Evolutionary conservation across 768 basidiomycete genomes (phyloP), one percentile per base, ranked within the genome.

Genomic region (Hydnomerulius pinastri): DNA sequence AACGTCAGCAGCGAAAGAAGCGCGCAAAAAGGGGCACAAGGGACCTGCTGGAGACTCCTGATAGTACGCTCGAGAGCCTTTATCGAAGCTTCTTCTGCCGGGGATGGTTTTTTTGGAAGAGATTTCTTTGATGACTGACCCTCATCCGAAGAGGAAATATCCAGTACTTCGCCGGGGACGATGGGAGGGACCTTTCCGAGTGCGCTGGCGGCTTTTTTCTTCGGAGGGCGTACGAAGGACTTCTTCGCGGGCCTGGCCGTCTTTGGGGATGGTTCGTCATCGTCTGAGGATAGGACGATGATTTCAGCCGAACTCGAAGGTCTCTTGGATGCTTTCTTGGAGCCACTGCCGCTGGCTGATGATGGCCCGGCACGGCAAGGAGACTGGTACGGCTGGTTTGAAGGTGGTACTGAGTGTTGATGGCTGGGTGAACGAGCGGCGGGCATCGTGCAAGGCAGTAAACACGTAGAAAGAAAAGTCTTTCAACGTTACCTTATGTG

Each of bases 111-210:
- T 48, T 48, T 43, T 54, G 37, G 35, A 29, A 42, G 35, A n/a
- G 36, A 35, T 0, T 36, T 54, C 51, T 41, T 46, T 51, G n/a
- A 29, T 18, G 53, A 20, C 21, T 36, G 40, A 11, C 13, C 39
- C 4, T 81, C 81, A 13, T 83, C 82, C 23, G 79, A 79, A n/a
- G 80, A 81, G 1, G 78, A 79, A 48, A 83, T 78, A 60, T 83
- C 81, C 43, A 83, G 76, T 17, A 82, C 65, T 17, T 81, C 79
- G 4, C 53, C 56, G 28, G 51, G 51, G 50, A 43, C 57, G 53
- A 36, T 49, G 17, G 38, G 45, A 13, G 41, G 49, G 23, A 35
- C 38, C n/a, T 43, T 27, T 36, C 36, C 38, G 15, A 48, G n/a
- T n/a, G n/a, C n/a, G n/a, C n/a, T 51, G 44, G 55, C 57, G 25